Percentiles rank a stretch among this genome's conserved stretches.
Conservation (phyloP, 805 yeast genomes). For the Priceomyces fermenticarens region DNA sequence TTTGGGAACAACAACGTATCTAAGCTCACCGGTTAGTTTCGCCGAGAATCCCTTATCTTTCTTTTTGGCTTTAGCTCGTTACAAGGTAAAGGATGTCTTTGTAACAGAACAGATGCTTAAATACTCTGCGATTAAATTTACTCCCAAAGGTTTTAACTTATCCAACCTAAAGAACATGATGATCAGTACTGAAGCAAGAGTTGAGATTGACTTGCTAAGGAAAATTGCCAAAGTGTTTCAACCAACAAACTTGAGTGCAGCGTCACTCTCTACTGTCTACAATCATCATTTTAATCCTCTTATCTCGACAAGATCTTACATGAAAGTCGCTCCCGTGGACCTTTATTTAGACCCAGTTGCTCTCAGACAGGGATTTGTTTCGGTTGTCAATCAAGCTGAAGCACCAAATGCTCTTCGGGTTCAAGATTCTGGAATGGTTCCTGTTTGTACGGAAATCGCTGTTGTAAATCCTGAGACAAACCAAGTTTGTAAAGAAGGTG, state of each 20-base stretch:
- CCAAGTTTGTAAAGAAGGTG: constrained; percentile 78
- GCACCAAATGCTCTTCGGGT: constrained; percentile 67
- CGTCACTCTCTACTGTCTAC: constrained; percentile 74
- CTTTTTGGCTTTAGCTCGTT: constrained; percentile 65
- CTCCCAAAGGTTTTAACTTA: constrained; percentile 61
- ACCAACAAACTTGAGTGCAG: constrained; percentile 59
- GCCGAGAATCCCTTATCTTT: constrained; percentile 71
- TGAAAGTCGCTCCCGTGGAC: constrained; percentile 85
- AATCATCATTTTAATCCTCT: constrained; percentile 79
- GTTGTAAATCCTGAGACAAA: constrained; percentile 93
- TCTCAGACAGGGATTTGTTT: constrained; percentile 82
- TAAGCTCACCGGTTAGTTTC: constrained; percentile 75
- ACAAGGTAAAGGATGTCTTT: constrained; percentile 81
- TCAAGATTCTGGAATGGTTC: constrained; percentile 95
- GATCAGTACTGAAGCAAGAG: constrained; percentile 76
- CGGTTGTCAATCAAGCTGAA: constrained; percentile 72
- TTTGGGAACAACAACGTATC: constrained; percentile 79
- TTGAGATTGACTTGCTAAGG: constrained; percentile 57
- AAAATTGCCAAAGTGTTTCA: constrained; percentile 61
- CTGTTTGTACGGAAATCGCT: constrained; percentile 89
- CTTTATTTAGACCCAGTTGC: constrained; percentile 85
- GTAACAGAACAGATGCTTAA: constrained; percentile 81
- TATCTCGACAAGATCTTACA: constrained; percentile 79
- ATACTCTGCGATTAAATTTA: constrained; percentile 60
- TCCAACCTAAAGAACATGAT: constrained; percentile 73